Conservation (phyloP, 140 eudicot genomes). For the Artemisia princeps region DNA sequence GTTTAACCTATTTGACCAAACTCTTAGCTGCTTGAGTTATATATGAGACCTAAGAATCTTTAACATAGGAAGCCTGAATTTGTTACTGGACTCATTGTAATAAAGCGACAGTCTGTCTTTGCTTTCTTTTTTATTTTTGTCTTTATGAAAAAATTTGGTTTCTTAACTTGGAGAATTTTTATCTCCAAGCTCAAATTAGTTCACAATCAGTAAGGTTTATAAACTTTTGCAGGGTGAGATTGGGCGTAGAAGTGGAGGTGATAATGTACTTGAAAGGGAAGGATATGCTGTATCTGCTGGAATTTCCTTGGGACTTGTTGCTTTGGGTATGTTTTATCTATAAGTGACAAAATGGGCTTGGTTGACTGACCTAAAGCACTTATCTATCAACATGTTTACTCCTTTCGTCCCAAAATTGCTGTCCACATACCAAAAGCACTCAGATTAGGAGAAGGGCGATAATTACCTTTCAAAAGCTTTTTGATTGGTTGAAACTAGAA, state of each 20-base stretch:
- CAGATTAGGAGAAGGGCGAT: too few relatives aligned
- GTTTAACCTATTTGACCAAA: not conserved
- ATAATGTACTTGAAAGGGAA: conserved; percentile 96
- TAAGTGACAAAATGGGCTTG: conserved; percentile 2
- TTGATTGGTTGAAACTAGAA: too few relatives aligned
- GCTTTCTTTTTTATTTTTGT: not conserved
- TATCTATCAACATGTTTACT: too few relatives aligned
- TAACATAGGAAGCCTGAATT: not conserved
- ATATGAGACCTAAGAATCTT: not conserved
- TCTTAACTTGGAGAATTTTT: too few relatives aligned
- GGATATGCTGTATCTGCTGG: conserved; percentile 96
- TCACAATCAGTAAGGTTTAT: conserved; percentile 7
- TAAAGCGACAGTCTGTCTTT: not conserved
- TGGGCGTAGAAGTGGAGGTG: conserved; percentile 99
- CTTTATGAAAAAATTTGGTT: conserved; percentile 6
- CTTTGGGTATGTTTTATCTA: conserved; percentile 58
- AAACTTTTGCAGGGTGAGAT: conserved; percentile 66
- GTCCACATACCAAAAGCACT: too few relatives aligned
- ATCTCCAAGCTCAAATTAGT: too few relatives aligned
- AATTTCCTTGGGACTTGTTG: conserved; percentile 86
- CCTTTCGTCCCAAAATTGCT: too few relatives aligned
- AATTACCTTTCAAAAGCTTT: too few relatives aligned
- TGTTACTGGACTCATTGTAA: not conserved
- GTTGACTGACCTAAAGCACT: not conserved
- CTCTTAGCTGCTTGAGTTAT: conserved; percentile 1